Base-by-base conservation (phyloP, 2,329 filamentous ascomycete species). In the Hypomyces perniciosus region DNA sequence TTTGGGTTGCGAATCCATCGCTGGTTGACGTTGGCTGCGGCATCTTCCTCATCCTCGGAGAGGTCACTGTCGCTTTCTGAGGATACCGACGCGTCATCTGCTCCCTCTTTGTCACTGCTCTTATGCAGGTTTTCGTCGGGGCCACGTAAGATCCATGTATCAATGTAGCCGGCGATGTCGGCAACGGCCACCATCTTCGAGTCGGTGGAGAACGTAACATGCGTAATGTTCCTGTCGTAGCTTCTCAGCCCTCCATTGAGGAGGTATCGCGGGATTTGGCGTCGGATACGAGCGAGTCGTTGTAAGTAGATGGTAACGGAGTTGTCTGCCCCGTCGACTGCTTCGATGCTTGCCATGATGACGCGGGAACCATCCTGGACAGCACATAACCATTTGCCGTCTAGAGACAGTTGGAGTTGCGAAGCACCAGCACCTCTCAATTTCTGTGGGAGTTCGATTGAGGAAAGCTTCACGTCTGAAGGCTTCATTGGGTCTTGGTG, bases 101-200 rank as follows among this genome's bases (percentile, higher is more conserved):
- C 48, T 28, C 64, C 62, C 20, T 66, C 59, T 7, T 57, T 56
- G 31, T 66, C 64, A 52, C 66, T 61, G 9, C 62, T 64, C 48
- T 70, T 64, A 50, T 63, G 57, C 45, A 59, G 43, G 12, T 54
- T 50, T 28, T 66, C 59, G 3, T 55, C 57, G 7, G 65, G 64
- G 50, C 70, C 70, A 62, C 81, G 77, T 49, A 95, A 69, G 1
- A 90, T 72, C 88, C 91, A 99, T 13, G 85, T 90, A 63, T 97
- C 91, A 31, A 97, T 76, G 67, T 85, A 90, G 40, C 93, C 93
- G 40, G 86, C 84, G 47, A 96, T 70, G 65, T 96, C 92, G 44
- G 86, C 84, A 30, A 84, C 81, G 7, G 86, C 90, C 43, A 97
- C 72, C 55, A 95, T 80, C 57, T 79, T 83, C 64, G 88, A 89